phyloP scores from a whole-genome alignment of 257 asterid genomes.

The Fraxinus americana region DNA sequence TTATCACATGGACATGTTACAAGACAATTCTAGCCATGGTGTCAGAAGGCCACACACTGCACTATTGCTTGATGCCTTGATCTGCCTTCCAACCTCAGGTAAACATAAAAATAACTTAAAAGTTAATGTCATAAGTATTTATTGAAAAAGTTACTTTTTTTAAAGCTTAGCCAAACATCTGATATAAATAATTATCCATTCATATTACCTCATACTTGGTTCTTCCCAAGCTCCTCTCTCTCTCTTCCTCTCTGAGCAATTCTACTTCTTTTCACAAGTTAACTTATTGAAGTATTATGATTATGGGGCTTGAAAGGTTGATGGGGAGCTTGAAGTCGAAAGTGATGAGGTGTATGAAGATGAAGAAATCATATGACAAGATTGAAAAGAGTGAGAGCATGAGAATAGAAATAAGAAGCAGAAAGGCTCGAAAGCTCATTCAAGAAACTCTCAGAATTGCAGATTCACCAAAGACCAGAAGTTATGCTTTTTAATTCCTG shows the following conservation, averaged over 20 bases:
- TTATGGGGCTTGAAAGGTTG: conserved; percentile 51
- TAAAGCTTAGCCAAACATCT: background rate
- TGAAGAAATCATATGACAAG: conserved; percentile 63
- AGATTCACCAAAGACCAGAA: conserved; percentile 73
- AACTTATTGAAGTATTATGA: conserved; percentile 20
- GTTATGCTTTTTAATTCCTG: conserved; percentile 44
- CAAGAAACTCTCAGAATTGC: conserved; percentile 80
- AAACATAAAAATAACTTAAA: background rate
- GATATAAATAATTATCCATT: conserved; percentile 8
- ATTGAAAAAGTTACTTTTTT: background rate
- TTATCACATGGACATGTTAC: background rate
- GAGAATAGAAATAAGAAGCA: conserved; percentile 79
- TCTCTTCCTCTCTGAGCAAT: background rate
- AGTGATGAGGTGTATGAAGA: conserved; percentile 35
- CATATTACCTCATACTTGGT: conserved; percentile 12
- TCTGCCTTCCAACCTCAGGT: background rate
- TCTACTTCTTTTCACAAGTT: background rate
- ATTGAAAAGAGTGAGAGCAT: conserved; percentile 86
- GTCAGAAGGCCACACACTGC: background rate
- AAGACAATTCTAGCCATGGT: background rate
- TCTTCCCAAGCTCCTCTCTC: conserved; percentile 12
- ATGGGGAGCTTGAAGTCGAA: conserved; percentile 55
- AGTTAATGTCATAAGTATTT: background rate
- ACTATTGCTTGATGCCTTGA: background rate
- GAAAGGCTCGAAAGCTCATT: conserved; percentile 71